Conservation (phyloP, 140 eudicot species). For the Flaveria floridana region DNA sequence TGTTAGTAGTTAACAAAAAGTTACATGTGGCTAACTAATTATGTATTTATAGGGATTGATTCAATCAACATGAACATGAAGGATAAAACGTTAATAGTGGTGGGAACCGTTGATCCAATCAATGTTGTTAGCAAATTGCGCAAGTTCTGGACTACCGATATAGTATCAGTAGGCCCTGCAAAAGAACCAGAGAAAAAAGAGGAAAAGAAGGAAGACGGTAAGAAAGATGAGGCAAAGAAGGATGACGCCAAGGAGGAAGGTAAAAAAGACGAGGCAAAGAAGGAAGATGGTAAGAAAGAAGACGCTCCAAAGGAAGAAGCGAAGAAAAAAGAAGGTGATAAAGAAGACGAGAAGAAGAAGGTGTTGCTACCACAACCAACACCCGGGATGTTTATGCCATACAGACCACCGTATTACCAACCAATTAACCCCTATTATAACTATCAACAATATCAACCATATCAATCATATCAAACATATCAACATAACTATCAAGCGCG, state of each 20-base stretch:
- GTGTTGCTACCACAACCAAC: conserved; percentile 29
- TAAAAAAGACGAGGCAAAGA: conserved; percentile 53
- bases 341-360: conserved; percentile 48
- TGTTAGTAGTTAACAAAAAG: neutral
- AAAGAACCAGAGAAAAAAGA: conserved; percentile 86
- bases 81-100: conserved; percentile 58
- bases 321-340: conserved; percentile 45
- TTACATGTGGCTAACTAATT: neutral
- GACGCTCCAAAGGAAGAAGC: conserved; percentile 47
- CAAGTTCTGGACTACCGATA: conserved; percentile 65
- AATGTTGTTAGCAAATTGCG: conserved; percentile 73
- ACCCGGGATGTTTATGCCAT: conserved; percentile 53
- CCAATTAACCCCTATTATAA: conserved; percentile 26
- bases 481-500: conserved; percentile 41
- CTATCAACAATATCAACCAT: conserved; percentile 28
- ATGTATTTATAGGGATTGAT: conserved; percentile 65
- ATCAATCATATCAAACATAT: conserved; percentile 24
- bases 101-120: conserved; percentile 85
- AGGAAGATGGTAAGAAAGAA: conserved; percentile 45
- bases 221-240: conserved; percentile 53
- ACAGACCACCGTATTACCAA: conserved; percentile 45
- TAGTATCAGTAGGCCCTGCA: conserved; percentile 74
- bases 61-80: conserved; percentile 74
- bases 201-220: conserved; percentile 53
- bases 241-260: conserved; percentile 56